phyloP scores from a whole-genome alignment of 257 asterid genomes.

The Ballota nigra region DNA sequence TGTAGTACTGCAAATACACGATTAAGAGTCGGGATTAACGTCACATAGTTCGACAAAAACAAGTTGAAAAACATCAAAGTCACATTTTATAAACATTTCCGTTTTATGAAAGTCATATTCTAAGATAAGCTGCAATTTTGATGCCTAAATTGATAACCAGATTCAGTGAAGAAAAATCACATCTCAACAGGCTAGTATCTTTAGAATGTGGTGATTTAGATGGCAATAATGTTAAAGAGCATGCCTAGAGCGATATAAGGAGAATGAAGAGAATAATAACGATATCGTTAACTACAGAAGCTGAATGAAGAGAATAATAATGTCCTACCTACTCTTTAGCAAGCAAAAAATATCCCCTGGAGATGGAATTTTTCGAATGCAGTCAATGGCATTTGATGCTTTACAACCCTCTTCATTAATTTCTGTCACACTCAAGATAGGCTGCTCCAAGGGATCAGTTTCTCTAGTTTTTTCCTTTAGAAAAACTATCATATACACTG shows the following conservation, averaged over 20 bases:
- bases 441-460: constrained; percentile 30
- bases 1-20: constrained; percentile 36
- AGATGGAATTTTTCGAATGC: constrained; percentile 32
- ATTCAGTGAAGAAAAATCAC: background rate
- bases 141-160: background rate
- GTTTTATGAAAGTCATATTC: too few relatives aligned
- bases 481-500: constrained; percentile 45
- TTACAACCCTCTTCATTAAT: constrained; percentile 18
- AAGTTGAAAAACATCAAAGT: background rate
- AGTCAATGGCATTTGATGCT: constrained; percentile 20
- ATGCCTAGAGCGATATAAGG: background rate
- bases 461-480: constrained; percentile 34
- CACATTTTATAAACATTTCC: too few relatives aligned
- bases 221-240: background rate
- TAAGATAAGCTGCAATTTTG: too few relatives aligned
- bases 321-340: constrained; percentile 50
- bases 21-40: constrained; percentile 1
- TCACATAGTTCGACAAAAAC: constrained; percentile 5
- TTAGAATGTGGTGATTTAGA: background rate
- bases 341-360: constrained; percentile 34
- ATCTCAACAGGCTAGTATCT: background rate
- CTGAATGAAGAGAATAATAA: background rate
- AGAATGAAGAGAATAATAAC: constrained; percentile 2
- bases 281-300: background rate
- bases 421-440: constrained; percentile 30